These are phyloP conservation scores for Ceratorhiza oryzae-sativae DNA, from an alignment of 1,284 basidiomycete genomes.

Conservation along the genomic window DNA sequence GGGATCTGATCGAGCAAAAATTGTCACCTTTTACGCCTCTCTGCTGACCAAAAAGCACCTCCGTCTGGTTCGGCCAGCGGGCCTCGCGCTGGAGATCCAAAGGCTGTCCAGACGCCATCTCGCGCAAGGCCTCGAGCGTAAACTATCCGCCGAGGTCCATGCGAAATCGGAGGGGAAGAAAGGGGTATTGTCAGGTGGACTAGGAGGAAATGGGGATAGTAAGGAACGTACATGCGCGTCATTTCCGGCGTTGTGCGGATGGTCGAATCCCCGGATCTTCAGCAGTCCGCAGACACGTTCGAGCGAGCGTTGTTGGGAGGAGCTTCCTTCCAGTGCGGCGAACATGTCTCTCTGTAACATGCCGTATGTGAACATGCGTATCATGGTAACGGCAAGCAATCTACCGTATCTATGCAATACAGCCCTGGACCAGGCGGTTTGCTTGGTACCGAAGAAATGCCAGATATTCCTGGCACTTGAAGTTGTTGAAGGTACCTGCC, in stretches of 20 bases:
- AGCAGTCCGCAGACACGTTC: slow-evolving; percentile 67
- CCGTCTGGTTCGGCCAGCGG: slow-evolving; percentile 70
- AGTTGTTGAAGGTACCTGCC: slow-evolving; percentile 64
- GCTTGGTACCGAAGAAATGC: slow-evolving; percentile 65
- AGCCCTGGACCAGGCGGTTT: slow-evolving; percentile 59
- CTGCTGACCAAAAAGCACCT: slow-evolving; percentile 36
- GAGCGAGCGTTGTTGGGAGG: slow-evolving; percentile 58
- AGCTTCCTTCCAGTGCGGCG: slow-evolving; percentile 69
- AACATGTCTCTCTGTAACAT: slow-evolving; percentile 65
- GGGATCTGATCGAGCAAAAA: not conserved
- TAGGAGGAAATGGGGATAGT: not conserved
- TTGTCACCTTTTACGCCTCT: slow-evolving; percentile 15
- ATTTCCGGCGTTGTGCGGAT: slow-evolving; percentile 84
- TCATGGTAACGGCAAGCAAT: no score
- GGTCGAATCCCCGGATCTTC: slow-evolving; percentile 58
- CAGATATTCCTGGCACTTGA: slow-evolving; percentile 60
- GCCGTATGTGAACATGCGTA: no score
- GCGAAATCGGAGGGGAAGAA: slow-evolving; percentile 6
- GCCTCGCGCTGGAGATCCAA: slow-evolving; percentile 74
- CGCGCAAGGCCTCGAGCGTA: slow-evolving; percentile 65
- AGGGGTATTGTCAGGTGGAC: not conserved
- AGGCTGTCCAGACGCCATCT: slow-evolving; percentile 73
- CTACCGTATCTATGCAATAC: slow-evolving; percentile 73
- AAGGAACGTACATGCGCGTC: slow-evolving; percentile 68
- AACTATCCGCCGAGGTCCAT: slow-evolving; percentile 56